phyloP scores from a whole-genome alignment of 164 flowering plant genomes.

The Santalum album region DNA sequence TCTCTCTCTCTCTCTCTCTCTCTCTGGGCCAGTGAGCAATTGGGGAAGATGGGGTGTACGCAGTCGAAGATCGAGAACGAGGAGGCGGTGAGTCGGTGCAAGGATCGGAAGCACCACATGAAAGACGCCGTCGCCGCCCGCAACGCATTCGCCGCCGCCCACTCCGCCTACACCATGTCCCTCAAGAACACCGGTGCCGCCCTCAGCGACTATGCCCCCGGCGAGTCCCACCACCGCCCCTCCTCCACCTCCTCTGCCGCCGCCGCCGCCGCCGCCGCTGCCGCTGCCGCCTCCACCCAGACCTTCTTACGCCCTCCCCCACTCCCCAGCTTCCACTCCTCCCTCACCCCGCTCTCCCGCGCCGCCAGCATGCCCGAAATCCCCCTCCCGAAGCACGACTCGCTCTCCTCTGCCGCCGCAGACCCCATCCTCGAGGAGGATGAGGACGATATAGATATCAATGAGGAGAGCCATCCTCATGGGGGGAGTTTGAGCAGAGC shows the following conservation, averaged over 20 bases:
- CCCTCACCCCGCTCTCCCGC: conserved; percentile 33
- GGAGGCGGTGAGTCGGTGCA: conserved; percentile 74
- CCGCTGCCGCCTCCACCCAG: conserved; percentile 18
- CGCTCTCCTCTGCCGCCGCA: conserved; percentile 8
- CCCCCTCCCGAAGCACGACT: conserved; percentile 20
- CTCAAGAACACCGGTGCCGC: conserved; percentile 78
- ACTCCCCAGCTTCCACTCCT: conserved; percentile 17
- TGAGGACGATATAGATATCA: no score
- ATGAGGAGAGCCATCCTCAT: conserved; percentile 19
- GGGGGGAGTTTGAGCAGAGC: conserved; percentile 12
- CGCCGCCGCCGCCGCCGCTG: conserved; percentile 1
- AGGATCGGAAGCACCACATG: conserved; percentile 55
- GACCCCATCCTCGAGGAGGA: conserved; percentile 36
- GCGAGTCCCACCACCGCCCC: conserved; percentile 24
- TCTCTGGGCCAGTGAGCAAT: no score
- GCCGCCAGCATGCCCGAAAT: conserved; percentile 61
- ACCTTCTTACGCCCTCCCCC: conserved; percentile 13
- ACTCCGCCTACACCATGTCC: conserved; percentile 43
- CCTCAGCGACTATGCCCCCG: conserved; percentile 62
- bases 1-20: no score
- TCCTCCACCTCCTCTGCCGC: neutral
- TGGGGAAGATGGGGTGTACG: conserved; percentile 59
- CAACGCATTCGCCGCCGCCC: conserved; percentile 67
- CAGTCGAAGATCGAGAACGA: conserved; percentile 91
- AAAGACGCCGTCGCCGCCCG: conserved; percentile 56